These are phyloP conservation scores for Venturia nashicola DNA, from an alignment of 2,329 filamentous ascomycete species.

Conservation along the genomic window DNA sequence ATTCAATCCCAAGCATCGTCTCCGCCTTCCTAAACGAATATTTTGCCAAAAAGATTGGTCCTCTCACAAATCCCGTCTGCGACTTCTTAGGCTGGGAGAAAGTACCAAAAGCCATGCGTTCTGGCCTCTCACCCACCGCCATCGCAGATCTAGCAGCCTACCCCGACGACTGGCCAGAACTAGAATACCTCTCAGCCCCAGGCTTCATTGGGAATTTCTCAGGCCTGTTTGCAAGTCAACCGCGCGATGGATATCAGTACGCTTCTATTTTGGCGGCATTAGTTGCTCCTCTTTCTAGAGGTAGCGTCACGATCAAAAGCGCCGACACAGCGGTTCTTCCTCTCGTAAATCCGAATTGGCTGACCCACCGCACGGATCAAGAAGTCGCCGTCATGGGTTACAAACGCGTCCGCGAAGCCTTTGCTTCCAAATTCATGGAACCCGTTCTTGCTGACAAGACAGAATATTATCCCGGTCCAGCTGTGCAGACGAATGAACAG, in stretches of 20 bases:
- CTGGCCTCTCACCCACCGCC: conserved; percentile 11
- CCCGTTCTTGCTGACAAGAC: conserved; percentile 14
- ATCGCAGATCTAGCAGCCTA: conserved; percentile 14
- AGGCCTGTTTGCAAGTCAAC: conserved; percentile 14
- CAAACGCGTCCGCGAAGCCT: conserved; percentile 20
- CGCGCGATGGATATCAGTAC: conserved; percentile 19
- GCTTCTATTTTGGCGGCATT: conserved; percentile 21
- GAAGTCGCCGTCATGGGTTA: conserved; percentile 20
- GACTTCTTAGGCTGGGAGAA: conserved; percentile 18
- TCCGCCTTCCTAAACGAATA: background rate
- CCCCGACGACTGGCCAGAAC: conserved; percentile 24
- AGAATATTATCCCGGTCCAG: conserved; percentile 18
- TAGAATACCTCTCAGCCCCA: conserved; percentile 18
- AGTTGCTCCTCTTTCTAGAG: conserved; percentile 22
- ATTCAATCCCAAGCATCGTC: conserved; percentile 1
- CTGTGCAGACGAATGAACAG: conserved; percentile 17
- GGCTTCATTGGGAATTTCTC: conserved; percentile 15
- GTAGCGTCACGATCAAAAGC: conserved; percentile 22
- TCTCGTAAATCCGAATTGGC: conserved; percentile 23
- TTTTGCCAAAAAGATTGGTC: conserved; percentile 8
- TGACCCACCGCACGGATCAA: conserved; percentile 20
- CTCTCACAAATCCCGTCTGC: conserved; percentile 14
- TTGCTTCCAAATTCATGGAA: conserved; percentile 15
- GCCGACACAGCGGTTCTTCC: conserved; percentile 18
- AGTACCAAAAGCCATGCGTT: conserved; percentile 14